These are phyloP conservation scores for Neocucurbitaria cava DNA, from an alignment of 2,329 filamentous ascomycete species.

Conservation along the genomic window DNA sequence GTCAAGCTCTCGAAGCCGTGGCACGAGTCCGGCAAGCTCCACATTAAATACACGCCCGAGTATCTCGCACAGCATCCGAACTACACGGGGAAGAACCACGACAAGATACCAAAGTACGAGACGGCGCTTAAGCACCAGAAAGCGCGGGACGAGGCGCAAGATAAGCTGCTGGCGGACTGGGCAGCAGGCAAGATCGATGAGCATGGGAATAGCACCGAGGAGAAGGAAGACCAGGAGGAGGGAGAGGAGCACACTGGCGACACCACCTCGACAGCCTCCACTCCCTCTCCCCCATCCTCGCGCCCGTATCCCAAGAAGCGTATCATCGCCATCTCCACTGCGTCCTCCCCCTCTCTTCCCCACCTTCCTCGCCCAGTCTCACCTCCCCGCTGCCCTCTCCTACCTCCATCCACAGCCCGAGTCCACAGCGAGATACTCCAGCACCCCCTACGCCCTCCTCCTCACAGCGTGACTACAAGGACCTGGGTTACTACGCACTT, in stretches of 20 bases:
- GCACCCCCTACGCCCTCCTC: conserved; percentile 4
- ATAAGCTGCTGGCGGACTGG: conserved; percentile 22
- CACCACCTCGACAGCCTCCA: neutral
- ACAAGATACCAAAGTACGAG: conserved; percentile 18
- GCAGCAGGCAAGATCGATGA: conserved; percentile 27
- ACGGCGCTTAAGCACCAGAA: conserved; percentile 17
- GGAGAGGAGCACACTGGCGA: neutral
- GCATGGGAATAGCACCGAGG: conserved; percentile 15
- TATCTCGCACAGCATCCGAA: conserved; percentile 19
- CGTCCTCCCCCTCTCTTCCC: no score
- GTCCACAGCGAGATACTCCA: no score
- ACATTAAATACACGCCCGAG: conserved; percentile 14
- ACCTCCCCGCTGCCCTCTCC: neutral
- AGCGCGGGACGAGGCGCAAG: conserved; percentile 14
- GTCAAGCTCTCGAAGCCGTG: conserved; percentile 19
- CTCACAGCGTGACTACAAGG: conserved; percentile 11
- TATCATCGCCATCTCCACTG: no score
- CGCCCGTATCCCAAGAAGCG: no score
- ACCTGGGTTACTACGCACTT: conserved; percentile 22
- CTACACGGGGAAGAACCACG: conserved; percentile 7
- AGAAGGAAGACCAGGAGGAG: no score
- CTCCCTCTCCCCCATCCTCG: no score
- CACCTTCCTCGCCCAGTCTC: no score
- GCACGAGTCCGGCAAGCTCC: conserved; percentile 13
- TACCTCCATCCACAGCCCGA: neutral